A percentile compares a stretch with the other conserved stretches of the same genome.
These are phyloP conservation scores for Coix lacrymajobi DNA, from an alignment of 176 grass and related monocot genomes.

Conservation along the genomic window DNA sequence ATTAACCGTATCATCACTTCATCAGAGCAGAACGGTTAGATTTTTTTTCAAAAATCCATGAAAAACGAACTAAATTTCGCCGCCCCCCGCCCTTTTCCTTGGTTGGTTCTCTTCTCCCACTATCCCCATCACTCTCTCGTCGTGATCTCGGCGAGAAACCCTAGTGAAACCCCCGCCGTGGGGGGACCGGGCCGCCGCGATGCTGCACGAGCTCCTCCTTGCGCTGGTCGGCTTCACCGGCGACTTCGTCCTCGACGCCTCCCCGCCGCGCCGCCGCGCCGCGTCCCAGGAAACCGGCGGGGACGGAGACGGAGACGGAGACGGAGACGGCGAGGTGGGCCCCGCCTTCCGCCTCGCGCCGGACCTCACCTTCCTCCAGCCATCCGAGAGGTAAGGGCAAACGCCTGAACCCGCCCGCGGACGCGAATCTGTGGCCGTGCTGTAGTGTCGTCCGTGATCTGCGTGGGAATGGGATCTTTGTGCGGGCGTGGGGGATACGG, in stretches of 20 bases:
- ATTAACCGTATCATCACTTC: not conserved
- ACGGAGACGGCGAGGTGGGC: constrained; percentile 4
- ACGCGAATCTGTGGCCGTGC: not conserved
- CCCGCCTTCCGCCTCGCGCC: constrained; percentile 83
- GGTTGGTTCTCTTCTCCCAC: too few species aligned
- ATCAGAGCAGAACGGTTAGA: not conserved
- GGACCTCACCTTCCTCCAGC: constrained; percentile 85
- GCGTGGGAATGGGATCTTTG: constrained; percentile 20
- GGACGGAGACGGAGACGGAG: not conserved
- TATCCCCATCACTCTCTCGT: not conserved
- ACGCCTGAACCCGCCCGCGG: not conserved
- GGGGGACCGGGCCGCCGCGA: not conserved
- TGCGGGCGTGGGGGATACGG: not conserved
- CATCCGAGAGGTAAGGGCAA: constrained; percentile 66
- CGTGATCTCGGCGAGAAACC: constrained; percentile 29
- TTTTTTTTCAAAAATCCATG: not conserved
- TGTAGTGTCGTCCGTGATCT: not conserved
- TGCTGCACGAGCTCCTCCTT: constrained; percentile 94
- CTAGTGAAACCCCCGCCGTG: constrained; percentile 25
- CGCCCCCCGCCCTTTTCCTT: constrained; percentile 1
- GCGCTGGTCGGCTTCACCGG: constrained; percentile 90
- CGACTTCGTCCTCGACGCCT: constrained; percentile 73
- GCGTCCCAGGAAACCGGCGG: constrained; percentile 1
- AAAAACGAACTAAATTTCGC: not conserved
- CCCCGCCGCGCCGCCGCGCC: not conserved